Evolutionary conservation across 2,329 filamentous ascomycete genomes (phyloP), one percentile per base, ranked within the genome.

Genomic region (Coniella vitis): DNA sequence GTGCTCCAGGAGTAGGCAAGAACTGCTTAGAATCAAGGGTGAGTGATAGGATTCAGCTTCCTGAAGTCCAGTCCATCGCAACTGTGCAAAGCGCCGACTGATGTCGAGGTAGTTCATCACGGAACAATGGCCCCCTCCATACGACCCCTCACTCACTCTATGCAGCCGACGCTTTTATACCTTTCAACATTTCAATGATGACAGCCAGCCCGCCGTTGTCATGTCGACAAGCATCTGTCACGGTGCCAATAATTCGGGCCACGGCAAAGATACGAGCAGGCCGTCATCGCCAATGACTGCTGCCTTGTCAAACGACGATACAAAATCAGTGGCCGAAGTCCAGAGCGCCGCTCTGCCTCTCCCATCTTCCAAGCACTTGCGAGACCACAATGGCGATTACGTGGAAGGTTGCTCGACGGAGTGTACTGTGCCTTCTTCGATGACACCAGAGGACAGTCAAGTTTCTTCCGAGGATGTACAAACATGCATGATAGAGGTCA

Each of bases 131-230:
- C 60, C 61, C 2, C 60, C 61, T 9, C 53, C 55, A 8, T 64
- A 63, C 51, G 57, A 64, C 17, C 58, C 62, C 10, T 52, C 57
- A 29, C 43, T 64, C 14, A 64, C 60, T 2, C 46, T 63, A 22
- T 60, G 53, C 54, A 62, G 58, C 42, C 54, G 61, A 3, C 57
- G 62, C 8, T 58, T 54, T 45, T 48, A 62, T 14, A 60, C 58
- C 10, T 54, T 63, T 13, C 43, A 55, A 3, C 47, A 52, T 2
- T 34, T 34, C 10, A 38, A 37, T n/a, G 37, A 29, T 3, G 10
- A 17, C 17, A 12, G 5, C 10, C 2, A 52, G 9, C n/a, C 25
- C 10, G 10, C 25, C 10, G 25, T 29, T 29, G 25, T 10, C 10
- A 29, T 29, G 10, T 29, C 25, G 10, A 5, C 25, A 29, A 10